Base-by-base conservation (phyloP, 495 filamentous ascomycete species). In the Margaritispora aquatica region DNA sequence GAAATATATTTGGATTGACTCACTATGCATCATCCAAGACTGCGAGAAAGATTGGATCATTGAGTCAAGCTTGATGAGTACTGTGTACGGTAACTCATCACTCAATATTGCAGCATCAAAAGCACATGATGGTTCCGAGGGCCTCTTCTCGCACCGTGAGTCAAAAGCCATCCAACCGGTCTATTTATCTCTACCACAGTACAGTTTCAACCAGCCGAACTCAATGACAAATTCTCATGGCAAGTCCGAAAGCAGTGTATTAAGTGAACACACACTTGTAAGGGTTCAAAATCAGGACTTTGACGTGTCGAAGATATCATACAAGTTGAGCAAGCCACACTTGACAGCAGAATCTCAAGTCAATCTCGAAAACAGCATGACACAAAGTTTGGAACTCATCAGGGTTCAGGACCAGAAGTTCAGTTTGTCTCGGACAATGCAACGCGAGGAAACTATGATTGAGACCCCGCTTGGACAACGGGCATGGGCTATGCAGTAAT, bases 11-110 rank as follows among this genome's bases (percentile, higher is more conserved):
- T 51, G 38, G 55, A 51, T 58, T 2, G 46, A 58, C 36, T 51
- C 49, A n/a, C 23, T 51, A 2, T 51, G 49, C n/a, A 51, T 51
- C 3, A 27, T 51, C 34, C 55, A 58, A 20, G 55, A 58, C 27
- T n/a, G 26, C 19, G 11, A 41, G 9, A 41, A 50, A 10, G 55
- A 58, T 58, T 58, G 55, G 55, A 19, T 7, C 4, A 2, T 17
- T 13, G 55, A 58, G 23, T 26, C 55, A 20, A 4, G 9, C 5
- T n/a, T 29, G 17, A 58, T 58, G 55, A 24, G 11, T 19, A 46
- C 5, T 2, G 26, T 58, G 2, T 58, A 58, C 23, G 24, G 26
- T 2, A 26, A 51, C 27, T 50, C 44, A 11, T 26, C 15, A 8
- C 4, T 58, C 11, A 58, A 26, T 22, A 58, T 58, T n/a, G 21